A percentile compares a stretch with the other conserved stretches of the same genome.
Conservation (phyloP, 495 filamentous ascomycete species). For the Podospora didyma region DNA sequence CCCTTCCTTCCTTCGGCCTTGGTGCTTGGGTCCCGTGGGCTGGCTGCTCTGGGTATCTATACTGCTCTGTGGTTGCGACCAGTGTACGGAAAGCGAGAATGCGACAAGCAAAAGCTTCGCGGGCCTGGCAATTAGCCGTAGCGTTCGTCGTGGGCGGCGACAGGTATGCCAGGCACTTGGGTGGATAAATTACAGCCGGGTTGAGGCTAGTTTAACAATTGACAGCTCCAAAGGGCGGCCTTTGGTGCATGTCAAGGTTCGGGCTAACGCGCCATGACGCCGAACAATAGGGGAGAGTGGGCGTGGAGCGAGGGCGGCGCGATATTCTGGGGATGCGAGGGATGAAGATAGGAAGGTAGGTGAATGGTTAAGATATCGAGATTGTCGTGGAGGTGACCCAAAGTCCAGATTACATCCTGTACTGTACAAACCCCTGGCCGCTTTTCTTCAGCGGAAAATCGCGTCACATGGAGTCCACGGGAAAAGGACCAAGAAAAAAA, state of each 20-base stretch:
- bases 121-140: constrained; percentile 19
- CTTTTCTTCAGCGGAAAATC: no score
- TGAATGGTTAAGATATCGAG: no score
- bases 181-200: background rate
- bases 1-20: background rate
- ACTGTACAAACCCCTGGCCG: no score
- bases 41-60: no score
- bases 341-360: no score
- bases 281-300: background rate
- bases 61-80: constrained; percentile 14
- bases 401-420: no score
- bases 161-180: background rate
- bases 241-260: constrained; percentile 9
- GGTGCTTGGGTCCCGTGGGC: background rate
- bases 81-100: constrained; percentile 11
- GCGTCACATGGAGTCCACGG: no score
- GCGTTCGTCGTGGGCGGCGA: background rate
- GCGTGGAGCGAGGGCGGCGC: no score
- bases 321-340: no score
- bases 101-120: constrained; percentile 7
- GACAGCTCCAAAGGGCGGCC: constrained; percentile 1
- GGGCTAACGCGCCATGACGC: constrained; percentile 1
- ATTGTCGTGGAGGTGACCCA: no score
- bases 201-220: background rate
- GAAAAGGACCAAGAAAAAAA: no score